Percentiles rank a stretch among this genome's conserved stretches.
phyloP scores from a whole-genome alignment of 139 green algal genomes.

The Tetradesmus obliquus region DNA sequence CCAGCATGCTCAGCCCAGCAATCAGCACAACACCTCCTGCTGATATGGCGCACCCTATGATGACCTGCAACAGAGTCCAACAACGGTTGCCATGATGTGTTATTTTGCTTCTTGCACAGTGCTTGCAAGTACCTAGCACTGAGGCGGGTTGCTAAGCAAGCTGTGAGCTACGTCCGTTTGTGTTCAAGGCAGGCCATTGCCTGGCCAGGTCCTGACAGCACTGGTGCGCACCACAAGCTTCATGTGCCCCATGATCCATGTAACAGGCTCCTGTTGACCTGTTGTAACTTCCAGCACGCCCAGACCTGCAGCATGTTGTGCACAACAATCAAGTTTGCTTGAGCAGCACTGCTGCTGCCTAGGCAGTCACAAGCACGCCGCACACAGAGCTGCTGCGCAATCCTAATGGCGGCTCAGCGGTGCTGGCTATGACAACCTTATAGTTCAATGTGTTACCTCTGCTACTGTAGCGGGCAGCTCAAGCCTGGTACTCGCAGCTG shows the following conservation, averaged over 20 bases:
- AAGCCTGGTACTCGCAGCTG: background rate
- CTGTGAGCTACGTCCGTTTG: background rate
- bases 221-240: background rate
- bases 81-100: too few species aligned
- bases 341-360: too few species aligned
- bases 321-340: too few species aligned
- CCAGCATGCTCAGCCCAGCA: background rate
- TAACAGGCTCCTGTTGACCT: background rate
- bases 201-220: background rate
- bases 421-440: too few species aligned
- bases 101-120: background rate
- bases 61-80: background rate
- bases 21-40: conserved; percentile 23
- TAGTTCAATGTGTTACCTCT: too few species aligned
- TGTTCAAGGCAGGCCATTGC: background rate
- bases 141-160: background rate
- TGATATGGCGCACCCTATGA: conserved; percentile 28
- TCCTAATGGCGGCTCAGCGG: too few species aligned
- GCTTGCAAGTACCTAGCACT: background rate
- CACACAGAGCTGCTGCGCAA: too few species aligned
- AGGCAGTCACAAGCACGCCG: too few species aligned
- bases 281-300: background rate
- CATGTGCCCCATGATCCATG: conserved; percentile 34
- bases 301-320: background rate
- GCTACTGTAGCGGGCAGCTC: too few species aligned